Percentiles rank a stretch among this genome's conserved stretches.
phyloP scores from a whole-genome alignment of 2,329 filamentous ascomycete species.

The Iodosphaeria phyllophila region DNA sequence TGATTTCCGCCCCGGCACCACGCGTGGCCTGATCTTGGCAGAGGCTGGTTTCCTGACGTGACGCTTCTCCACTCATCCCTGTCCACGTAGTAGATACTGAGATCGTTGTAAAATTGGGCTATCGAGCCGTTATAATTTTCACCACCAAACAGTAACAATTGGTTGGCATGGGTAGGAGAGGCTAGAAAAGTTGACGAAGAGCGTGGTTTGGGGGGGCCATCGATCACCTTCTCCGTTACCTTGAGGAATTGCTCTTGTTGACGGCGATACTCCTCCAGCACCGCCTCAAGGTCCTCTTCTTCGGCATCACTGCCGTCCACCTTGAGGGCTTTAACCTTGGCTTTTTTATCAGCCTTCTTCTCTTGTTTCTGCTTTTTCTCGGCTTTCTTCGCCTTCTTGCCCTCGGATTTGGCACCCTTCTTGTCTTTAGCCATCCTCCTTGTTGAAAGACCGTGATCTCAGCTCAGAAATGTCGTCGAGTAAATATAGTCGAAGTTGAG shows the following conservation, averaged over 20 bases:
- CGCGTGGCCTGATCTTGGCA: constrained; percentile 83
- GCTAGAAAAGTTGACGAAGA: constrained; percentile 69
- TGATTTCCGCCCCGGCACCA: constrained; percentile 80
- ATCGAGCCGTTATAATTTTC: constrained; percentile 90
- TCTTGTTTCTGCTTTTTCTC: constrained; percentile 63
- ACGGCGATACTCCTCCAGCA: constrained; percentile 81
- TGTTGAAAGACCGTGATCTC: too few relatives aligned
- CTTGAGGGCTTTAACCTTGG: constrained; percentile 51
- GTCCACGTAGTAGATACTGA: constrained; percentile 57
- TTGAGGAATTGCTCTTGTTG: constrained; percentile 90
- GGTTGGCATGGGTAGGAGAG: constrained; percentile 70
- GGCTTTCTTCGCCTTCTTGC: constrained; percentile 28
- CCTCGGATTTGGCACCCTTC: constrained; percentile 18
- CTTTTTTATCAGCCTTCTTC: constrained; percentile 78
- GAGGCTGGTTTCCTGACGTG: constrained; percentile 75
- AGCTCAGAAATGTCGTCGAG: too few relatives aligned
- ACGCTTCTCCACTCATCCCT: constrained; percentile 81
- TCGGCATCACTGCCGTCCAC: constrained; percentile 72
- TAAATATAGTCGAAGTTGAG: too few relatives aligned
- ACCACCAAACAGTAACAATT: constrained; percentile 80
- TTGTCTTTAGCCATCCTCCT: constrained; percentile 28
- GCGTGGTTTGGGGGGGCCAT: constrained; percentile 57
- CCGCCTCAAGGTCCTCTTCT: constrained; percentile 81
- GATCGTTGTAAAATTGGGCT: constrained; percentile 52
- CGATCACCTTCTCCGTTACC: constrained; percentile 62